phyloP scores from a whole-genome alignment of 2,329 filamentous ascomycete genomes.

The Penicillium sp. region DNA sequence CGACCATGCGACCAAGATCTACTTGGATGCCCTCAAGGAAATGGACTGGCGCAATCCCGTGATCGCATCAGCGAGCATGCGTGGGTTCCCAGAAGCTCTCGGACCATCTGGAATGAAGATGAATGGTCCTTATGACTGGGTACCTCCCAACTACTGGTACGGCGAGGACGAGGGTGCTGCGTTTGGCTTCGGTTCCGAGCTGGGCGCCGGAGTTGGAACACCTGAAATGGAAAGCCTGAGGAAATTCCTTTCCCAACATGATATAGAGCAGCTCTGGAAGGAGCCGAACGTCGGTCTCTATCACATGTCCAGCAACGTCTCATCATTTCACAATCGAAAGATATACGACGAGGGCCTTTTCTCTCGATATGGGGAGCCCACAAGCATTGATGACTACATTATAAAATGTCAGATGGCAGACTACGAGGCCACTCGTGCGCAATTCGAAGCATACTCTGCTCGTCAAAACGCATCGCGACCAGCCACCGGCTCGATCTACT shows the following conservation, averaged over 20 bases:
- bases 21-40: constrained; percentile 50
- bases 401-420: constrained; percentile 61
- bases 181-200: constrained; percentile 63
- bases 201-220: constrained; percentile 61
- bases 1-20: constrained; percentile 54
- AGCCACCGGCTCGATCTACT: constrained; percentile 63
- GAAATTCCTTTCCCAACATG: constrained; percentile 52
- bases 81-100: constrained; percentile 52
- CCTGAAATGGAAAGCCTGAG: constrained; percentile 55
- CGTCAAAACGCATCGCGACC: constrained; percentile 52
- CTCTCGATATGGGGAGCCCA: constrained; percentile 52
- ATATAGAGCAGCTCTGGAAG: constrained; percentile 58
- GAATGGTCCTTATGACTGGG: constrained; percentile 66
- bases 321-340: constrained; percentile 54
- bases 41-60: constrained; percentile 59
- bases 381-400: constrained; percentile 57
- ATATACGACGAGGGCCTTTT: constrained; percentile 60
- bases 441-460: constrained; percentile 58
- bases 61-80: constrained; percentile 56
- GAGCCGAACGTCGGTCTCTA: constrained; percentile 53
- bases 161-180: constrained; percentile 54
- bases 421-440: constrained; percentile 60
- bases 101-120: constrained; percentile 64
- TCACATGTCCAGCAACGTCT: constrained; percentile 59
- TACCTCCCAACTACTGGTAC: constrained; percentile 65